Evolutionary conservation across 164 flowering plant species (phyloP).

Genomic region (Echeveria elegans): DNA sequence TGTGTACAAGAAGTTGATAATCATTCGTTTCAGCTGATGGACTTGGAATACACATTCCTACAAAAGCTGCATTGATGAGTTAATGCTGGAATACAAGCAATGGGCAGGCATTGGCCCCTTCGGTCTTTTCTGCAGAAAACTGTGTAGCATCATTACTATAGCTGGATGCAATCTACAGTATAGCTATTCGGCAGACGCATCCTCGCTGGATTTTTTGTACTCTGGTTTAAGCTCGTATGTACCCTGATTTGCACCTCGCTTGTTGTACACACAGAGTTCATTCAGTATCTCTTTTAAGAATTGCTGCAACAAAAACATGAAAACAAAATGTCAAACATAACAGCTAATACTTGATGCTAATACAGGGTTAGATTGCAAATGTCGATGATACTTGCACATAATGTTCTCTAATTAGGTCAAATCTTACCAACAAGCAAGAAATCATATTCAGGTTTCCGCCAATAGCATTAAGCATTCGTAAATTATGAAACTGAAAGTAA

Average conservation of each 20-base stretch:
- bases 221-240: slow-evolving; percentile 91
- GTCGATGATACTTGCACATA: neutral
- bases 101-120: neutral
- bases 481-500: too few relatives aligned
- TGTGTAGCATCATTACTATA: neutral
- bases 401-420: neutral
- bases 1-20: too few relatives aligned
- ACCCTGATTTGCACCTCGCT: slow-evolving; percentile 85
- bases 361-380: too few relatives aligned
- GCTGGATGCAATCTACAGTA: neutral
- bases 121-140: neutral
- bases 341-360: neutral
- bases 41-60: too few relatives aligned
- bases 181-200: slow-evolving; percentile 36
- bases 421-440: too few relatives aligned
- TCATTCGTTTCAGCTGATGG: too few relatives aligned
- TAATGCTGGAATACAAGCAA: too few relatives aligned
- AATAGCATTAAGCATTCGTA: too few relatives aligned
- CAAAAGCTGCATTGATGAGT: too few relatives aligned
- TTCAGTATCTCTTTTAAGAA: slow-evolving; percentile 84
- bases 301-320: slow-evolving; percentile 47
- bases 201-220: slow-evolving; percentile 67
- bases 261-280: slow-evolving; percentile 81
- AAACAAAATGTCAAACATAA: neutral
- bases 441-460: neutral